Base-by-base conservation (phyloP, 202 grass and related monocot species). In the Elaeis oleifera region DNA sequence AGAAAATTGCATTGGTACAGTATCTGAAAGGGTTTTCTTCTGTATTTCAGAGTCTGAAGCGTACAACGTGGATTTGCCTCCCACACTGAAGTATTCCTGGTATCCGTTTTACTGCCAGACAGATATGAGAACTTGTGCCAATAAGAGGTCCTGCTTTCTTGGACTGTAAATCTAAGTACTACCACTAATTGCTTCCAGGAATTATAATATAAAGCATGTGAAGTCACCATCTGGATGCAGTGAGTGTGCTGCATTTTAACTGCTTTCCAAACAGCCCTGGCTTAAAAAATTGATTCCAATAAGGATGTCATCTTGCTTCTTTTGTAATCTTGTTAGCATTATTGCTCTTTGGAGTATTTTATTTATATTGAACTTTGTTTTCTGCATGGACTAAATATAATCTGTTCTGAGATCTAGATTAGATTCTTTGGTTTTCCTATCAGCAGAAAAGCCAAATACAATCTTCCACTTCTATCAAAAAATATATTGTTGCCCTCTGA, bases 401-500 rank as follows among this genome's bases (percentile, higher is more conserved):
- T 32, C 27, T 64, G 74, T 64, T 78, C 67, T 76, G 72, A 79
- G 88, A 84, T 84, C 88, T 88, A 67, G 78, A 84, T 95, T 89
- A 85, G 84, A 95, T 95, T 95, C 89, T 74, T 76, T 75, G 84
- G 85, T 88, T 80, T 81, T 78, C 69, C 74, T 71, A 69, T 78
- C 89, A 89, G 73, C 78, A 74, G 75, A 89, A 78, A 72, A 63
- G 77, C 90, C 90, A 86, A 86, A 74, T 59, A 84, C 68, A 86
- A 81, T 76, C 81, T 71, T 79, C 73, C 82, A 61, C 53, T 49
- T 59, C 52, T 17, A 25, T 23, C 53, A 48, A 59, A 15, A 19
- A 3, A 44, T 44, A 61, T 61, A 17, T 23, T 19, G 60, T 16
- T 53, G 51, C 51, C 57, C 16, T 22, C 56, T 31, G 9, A 9